Evolutionary conservation across 306 rosid species (phyloP), one percentile per base, ranked within the genome.

Genomic region (Echinosophora koreensis): DNA sequence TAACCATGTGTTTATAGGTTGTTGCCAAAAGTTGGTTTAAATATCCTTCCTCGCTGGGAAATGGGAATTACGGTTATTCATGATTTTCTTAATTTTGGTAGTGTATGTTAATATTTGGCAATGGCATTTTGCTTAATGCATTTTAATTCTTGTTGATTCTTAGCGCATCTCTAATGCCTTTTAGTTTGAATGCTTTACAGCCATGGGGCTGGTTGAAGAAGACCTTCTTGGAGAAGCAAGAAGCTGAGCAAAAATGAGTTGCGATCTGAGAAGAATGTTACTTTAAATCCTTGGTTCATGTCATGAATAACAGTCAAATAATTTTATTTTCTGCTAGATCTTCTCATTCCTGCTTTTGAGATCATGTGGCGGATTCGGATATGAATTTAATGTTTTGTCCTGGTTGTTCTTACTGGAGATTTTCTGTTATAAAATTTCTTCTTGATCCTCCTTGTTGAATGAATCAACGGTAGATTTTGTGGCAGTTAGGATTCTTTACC

Each of bases 201-300:
- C 97, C 97, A 16, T 89, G 92, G 85, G 88, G 80, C 67, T 93
- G 90, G 91, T 65, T 93, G 68, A 93, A 42, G 90, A 88, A 69
- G 98, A 88, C 94, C 46, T 82, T 88, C 79, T 84, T 92, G 2
- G 91, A 92, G 89, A 91, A 92, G 86, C 93, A 80, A 28, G 86
- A 85, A 64, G 84, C 87, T 0, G 94, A 90, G 76, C 79, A 62
- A 61, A 78, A 86, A 70, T 90, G 87, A 90, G 56, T 37, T 42
- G 69, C 54, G 71, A 58, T 12, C 16, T 75, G 61, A 76, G 79
- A 66, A 10, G 58, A 74, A 10, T 61, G 39, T 55, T 47, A 4
- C 52, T 79, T 59, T 11, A 62, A 78, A 78, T 73, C 71, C 79
- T 55, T 85, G 38, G 69, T 42, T 55, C 42, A 17, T 55, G 65